These are phyloP conservation scores for Ophiocordyceps camponoti-leonardi DNA, from an alignment of 2,329 filamentous ascomycete species.

Conservation along the genomic window DNA sequence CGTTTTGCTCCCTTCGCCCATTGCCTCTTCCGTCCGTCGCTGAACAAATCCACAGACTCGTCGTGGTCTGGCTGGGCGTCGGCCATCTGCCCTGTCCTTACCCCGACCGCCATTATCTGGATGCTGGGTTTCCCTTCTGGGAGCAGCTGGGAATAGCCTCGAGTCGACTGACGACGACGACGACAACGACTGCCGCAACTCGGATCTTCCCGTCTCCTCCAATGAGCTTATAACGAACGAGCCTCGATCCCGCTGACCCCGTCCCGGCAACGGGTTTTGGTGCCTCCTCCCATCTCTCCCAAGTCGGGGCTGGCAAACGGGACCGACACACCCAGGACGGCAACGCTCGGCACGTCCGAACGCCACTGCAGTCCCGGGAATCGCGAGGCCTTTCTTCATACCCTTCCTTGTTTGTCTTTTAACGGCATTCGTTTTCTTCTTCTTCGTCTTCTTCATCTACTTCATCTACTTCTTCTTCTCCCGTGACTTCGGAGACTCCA, in stretches of 20 bases:
- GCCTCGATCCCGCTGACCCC: constrained; percentile 6
- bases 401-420: background rate
- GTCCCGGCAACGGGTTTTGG: background rate
- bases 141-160: background rate
- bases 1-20: constrained; percentile 17
- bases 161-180: background rate
- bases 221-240: constrained; percentile 18
- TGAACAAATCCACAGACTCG: background rate
- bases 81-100: no score
- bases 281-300: background rate
- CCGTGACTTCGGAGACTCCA: constrained; percentile 1
- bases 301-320: constrained; percentile 1
- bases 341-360: background rate
- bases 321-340: constrained; percentile 1
- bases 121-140: background rate
- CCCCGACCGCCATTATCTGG: background rate
- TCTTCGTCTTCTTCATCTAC: background rate
- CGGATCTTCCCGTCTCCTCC: constrained; percentile 4
- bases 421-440: constrained; percentile 2
- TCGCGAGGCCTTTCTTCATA: constrained; percentile 1
- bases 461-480: background rate
- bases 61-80: no score
- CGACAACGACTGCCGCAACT: background rate
- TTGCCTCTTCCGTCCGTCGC: background rate
- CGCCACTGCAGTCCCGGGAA: constrained; percentile 1